Percentiles rank a stretch among this genome's conserved stretches.
phyloP scores from a whole-genome alignment of 1,139 yeast species.

The Diutina sp. region DNA sequence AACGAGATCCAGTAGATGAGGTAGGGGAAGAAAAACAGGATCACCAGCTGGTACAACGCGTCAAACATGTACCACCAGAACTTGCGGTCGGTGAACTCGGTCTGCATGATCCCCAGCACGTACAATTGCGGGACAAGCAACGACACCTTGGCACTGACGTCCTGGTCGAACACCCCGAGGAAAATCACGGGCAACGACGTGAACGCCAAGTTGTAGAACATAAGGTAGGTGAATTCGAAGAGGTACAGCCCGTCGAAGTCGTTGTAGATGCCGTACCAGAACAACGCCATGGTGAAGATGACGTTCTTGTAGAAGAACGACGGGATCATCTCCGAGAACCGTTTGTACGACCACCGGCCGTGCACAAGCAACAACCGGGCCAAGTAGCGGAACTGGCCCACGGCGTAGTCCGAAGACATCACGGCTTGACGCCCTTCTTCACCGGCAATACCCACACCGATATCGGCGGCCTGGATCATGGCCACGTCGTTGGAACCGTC shows the following conservation, averaged over 20 bases:
- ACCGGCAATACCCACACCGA: slow-evolving; percentile 97
- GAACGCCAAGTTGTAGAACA: slow-evolving; percentile 88
- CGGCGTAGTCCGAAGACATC: slow-evolving; percentile 94
- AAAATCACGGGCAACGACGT: slow-evolving; percentile 90
- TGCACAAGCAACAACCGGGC: slow-evolving; percentile 73
- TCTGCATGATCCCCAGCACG: slow-evolving; percentile 68
- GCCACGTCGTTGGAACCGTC: slow-evolving; percentile 99
- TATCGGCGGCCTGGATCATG: slow-evolving; percentile 97
- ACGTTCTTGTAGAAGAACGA: slow-evolving; percentile 87
- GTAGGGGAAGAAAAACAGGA: slow-evolving; percentile 83
- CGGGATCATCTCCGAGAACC: slow-evolving; percentile 91
- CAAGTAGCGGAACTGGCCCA: slow-evolving; percentile 86
- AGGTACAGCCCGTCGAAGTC: slow-evolving; percentile 87
- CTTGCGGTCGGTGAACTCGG: slow-evolving; percentile 70
- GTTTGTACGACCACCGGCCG: slow-evolving; percentile 92
- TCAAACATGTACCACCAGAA: slow-evolving; percentile 80
- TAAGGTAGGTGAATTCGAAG: slow-evolving; percentile 84
- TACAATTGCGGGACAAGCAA: slow-evolving; percentile 85
- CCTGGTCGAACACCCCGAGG: slow-evolving; percentile 88
- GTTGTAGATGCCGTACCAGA: slow-evolving; percentile 84
- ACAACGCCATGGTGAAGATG: slow-evolving; percentile 73
- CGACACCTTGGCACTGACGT: slow-evolving; percentile 72
- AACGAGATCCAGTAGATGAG: slow-evolving; percentile 44
- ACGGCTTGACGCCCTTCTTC: slow-evolving; percentile 98
- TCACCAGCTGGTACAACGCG: slow-evolving; percentile 78